Base-by-base conservation (phyloP, 768 basidiomycete species). In the Candolleomyces aberdarensis region DNA sequence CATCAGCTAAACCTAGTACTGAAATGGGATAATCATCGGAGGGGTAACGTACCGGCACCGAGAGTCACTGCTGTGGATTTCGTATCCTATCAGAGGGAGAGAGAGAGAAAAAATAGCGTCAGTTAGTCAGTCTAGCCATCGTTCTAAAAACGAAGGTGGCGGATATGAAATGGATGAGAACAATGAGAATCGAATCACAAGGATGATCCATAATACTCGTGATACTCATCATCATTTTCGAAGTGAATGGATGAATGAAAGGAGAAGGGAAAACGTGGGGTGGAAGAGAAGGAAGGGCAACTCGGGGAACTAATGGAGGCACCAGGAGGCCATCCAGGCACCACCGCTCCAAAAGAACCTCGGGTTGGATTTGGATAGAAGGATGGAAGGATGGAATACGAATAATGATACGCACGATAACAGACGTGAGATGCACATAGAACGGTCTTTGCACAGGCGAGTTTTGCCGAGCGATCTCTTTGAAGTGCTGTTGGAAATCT, bases 401-500 rank as follows among this genome's bases (percentile, higher is more conserved):
- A 50, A 36, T 56, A 43, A 54, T 63, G 41, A 15, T 22, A 80
- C 88, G 72, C 69, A 92, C 90, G 63, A 92, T 83, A 54, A 91
- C 88, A 54, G 89, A 88, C 40, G 91, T 92, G 43, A 88, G 78
- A 76, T 91, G 87, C 56, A 86, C 79, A 65, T 85, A 88, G 71
- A 90, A 90, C 0, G 84, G 81, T 5, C 91, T 82, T 46, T 83
- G 80, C 26, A 82, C 77, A 13, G 88, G 86, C 0, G 90, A 90
- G 63, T 80, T 74, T 48, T 80, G 77, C 63, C 81, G 84, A 50
- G 81, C 79, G 41, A 91, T 88, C 57, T 92, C 90, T 68, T 84
- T 89, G 72, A 93, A 92, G 68, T 91, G 89, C 60, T 87, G 84
- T 65, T 87, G 85, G 72, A 93, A 91, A 71, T 92, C 91, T 92